phyloP scores from a whole-genome alignment of 2,329 filamentous ascomycete species.

The Fragosphaeria purpurea region DNA sequence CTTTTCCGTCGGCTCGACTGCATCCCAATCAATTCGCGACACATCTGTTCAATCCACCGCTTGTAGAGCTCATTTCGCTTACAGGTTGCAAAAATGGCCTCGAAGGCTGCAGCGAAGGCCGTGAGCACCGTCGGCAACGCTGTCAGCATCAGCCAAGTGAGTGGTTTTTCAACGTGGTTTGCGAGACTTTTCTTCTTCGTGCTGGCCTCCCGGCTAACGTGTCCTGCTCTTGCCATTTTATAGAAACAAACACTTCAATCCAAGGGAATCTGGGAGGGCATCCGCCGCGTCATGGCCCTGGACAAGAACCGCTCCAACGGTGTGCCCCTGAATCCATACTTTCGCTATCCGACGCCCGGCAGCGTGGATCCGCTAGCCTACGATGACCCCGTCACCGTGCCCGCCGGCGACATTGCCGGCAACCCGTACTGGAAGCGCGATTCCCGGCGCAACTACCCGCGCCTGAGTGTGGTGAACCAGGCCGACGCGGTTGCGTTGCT shows the following conservation, averaged over 20 bases:
- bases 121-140: constrained; percentile 37
- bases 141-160: constrained; percentile 50
- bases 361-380: constrained; percentile 59
- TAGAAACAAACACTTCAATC: constrained; percentile 97
- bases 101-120: constrained; percentile 46
- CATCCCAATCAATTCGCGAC: too few relatives aligned
- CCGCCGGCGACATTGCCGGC: constrained; percentile 80
- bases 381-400: constrained; percentile 72
- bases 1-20: too few relatives aligned
- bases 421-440: constrained; percentile 98
- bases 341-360: constrained; percentile 76
- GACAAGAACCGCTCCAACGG: constrained; percentile 85
- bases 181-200: not conserved
- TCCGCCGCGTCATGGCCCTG: constrained; percentile 70
- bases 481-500: constrained; percentile 77
- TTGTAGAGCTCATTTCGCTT: too few relatives aligned
- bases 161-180: constrained; percentile 9
- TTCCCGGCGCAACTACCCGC: constrained; percentile 69
- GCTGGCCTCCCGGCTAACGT: too few relatives aligned
- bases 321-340: constrained; percentile 86
- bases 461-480: constrained; percentile 70
- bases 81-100: constrained; percentile 42
- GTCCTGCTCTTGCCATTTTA: not conserved
- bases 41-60: too few relatives aligned
- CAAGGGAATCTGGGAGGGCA: constrained; percentile 72